Evolutionary conservation across 1,139 yeast species (phyloP).

Genomic region (Citeromyces siamensis): DNA sequence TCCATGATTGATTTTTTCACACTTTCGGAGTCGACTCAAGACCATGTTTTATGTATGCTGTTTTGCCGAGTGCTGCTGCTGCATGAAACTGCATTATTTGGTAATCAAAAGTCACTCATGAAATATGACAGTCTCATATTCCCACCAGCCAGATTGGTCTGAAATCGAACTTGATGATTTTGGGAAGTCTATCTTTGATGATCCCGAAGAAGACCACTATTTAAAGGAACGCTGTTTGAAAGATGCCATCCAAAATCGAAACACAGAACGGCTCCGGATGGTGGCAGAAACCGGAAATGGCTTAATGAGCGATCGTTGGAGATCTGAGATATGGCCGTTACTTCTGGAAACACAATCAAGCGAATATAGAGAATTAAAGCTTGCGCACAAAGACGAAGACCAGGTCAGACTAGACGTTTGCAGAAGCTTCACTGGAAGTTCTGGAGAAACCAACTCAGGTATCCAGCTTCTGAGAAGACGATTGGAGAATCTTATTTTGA

Average conservation of each 20-base stretch:
- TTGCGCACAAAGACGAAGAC: conserved; percentile 62
- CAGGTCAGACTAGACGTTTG: conserved; percentile 73
- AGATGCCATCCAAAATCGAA: conserved; percentile 23
- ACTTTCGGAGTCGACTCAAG: conserved; percentile 3
- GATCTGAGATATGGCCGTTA: conserved; percentile 37
- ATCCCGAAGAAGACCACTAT: conserved; percentile 24
- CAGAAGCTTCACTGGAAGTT: conserved; percentile 43
- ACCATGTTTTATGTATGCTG: no score
- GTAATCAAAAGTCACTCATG: no score
- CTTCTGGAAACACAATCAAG: no score
- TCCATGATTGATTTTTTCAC: conserved; percentile 17
- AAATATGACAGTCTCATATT: conserved; percentile 5
- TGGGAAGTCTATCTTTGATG: conserved; percentile 35
- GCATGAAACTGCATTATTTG: background rate
- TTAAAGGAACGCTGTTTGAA: conserved; percentile 28
- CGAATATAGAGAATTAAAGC: no score
- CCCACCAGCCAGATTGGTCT: conserved; percentile 24
- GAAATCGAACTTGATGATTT: conserved; percentile 35
- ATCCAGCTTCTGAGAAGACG: conserved; percentile 21
- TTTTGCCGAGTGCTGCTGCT: background rate
- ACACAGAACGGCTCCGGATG: conserved; percentile 20
- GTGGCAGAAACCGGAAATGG: conserved; percentile 37
- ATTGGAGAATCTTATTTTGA: conserved; percentile 35
- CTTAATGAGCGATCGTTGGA: conserved; percentile 25
- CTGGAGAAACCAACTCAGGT: conserved; percentile 14